Evolutionary conservation across 2,329 filamentous ascomycete genomes (phyloP), one percentile per base, ranked within the genome.

Genomic region (Boeremia lycopersici): DNA sequence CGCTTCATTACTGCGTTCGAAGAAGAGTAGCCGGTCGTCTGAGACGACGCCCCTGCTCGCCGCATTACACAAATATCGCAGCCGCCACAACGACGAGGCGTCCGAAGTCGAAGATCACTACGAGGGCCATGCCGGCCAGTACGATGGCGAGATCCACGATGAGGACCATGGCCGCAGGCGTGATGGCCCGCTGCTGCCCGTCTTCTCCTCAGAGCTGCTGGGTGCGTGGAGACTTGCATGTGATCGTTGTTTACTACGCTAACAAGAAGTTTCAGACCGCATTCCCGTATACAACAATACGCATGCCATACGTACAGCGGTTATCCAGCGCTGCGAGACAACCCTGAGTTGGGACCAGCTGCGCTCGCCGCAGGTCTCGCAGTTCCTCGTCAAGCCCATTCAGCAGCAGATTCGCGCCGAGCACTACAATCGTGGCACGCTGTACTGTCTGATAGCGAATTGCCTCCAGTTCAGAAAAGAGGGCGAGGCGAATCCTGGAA

Each of bases 341-440:
- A 93, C 91, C 0, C 79, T 98, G 45, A 89, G 91, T 13, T 98
- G 93, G 93, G 93, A 98, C 61, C 93, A 98, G 74, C 81, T 98
- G 59, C 86, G 93, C 60, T 96, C 92, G n/a, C 93, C 93, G 3
- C 93, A 98, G 73, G 89, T 98, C 52, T 96, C 92, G 13, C 93
- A 96, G 71, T 98, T 98, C 73, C 83, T 98, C 31, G 85, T 97
- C 71, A 97, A 97, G 79, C 93, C 93, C 2, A 95, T 97, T 80
- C 91, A 95, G 75, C 89, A 95, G 72, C 89, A 93, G 73, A 93
- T 97, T 60, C 87, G 89, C 57, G 82, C 85, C 13, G 86, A 89
- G 46, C 90, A 96, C 75, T 93, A 96, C 74, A 93, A 89, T 28
- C 84, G 90, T 42, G 93, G 90, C 9, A 95, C 92, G 0, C 75